Evolutionary conservation across 2,329 filamentous ascomycete genomes (phyloP), one percentile per base, ranked within the genome.

Genomic region (Alternaria sp.): DNA sequence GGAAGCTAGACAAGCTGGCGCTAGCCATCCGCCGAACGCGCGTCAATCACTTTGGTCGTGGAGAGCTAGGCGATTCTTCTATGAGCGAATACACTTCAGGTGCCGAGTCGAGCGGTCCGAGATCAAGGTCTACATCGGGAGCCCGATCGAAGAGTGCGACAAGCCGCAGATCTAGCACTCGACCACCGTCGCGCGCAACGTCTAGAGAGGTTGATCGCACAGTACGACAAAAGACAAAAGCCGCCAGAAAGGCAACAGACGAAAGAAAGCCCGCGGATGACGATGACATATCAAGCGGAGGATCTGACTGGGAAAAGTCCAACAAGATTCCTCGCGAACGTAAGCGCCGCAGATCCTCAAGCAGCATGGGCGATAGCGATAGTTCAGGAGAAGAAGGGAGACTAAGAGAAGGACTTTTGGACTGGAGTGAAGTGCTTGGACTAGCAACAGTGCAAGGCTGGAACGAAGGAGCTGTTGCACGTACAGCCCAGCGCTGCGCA

Each of bases 361-460:
- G 60, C 33, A 65, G 54, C 8, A 26, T 51, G 23, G 59, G 58
- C 9, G 64, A 55, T 21, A 63, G 70, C 3, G 60, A 63, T 21
- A 30, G 47, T 18, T 69, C 66, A 14, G 69, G 28, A 23, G 61
- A 64, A 23, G 66, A 72, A 46, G 50, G 63, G 47, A 57, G 56
- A 23, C 43, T 26, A 20, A 64, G 71, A 43, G 61, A 60, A 33
- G 68, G 72, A 14, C 65, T 78, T 7, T 69, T 78, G 21, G 92
- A 96, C 80, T 98, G 95, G 95, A 91, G 89, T 69, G 92, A 97
- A 69, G 87, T 97, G 2, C 81, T 97, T 26, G 92, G 92, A 0
- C 85, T 93, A 1, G 95, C 95, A 3, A 87, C 92, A 0, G 81
- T 96, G 54, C 87, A 87, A 2, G 93, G 92, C 0, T 94, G 94